Evolutionary conservation across 1,139 yeast species (phyloP), one percentile per base, ranked within the genome.

Genomic region (Yamadazyma trypodendri): DNA sequence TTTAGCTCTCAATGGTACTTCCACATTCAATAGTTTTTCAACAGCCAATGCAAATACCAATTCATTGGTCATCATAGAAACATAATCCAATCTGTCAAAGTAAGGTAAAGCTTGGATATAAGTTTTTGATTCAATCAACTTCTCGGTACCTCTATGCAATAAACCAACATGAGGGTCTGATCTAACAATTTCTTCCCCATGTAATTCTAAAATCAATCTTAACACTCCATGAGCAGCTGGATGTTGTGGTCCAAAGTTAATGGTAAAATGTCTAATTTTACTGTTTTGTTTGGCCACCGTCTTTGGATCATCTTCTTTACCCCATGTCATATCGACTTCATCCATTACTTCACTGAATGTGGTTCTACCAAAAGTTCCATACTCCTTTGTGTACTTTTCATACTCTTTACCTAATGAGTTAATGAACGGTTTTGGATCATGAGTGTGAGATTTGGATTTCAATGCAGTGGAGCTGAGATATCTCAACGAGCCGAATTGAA

Each of bases 191-290:
- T 87, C 95, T 64, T 86, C 96, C 50, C 96, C 95, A 56, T 84
- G 86, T 49, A 87, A 74, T 68, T 86, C 96, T 55, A 86, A 72
- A 63, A 86, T 86, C 63, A 86, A 73, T 58, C 96, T 78, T 69
- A 86, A 73, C 66, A 86, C 96, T 49, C 96, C 96, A 68, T 86
- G 96, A 33, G 95, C 95, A 44, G 96, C 96, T 23, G 96, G 96
- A 71, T 86, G 96, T 66, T 86, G 96, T 31, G 96, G 95, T 28
- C 95, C 96, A 57, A 87, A 87, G 66, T 86, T 87, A 60, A 87
- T 81, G 37, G 95, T 86, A 68, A 86, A 86, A 61, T 86, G 95
- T 63, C 95, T 79, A 55, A 86, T 81, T 59, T 84, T 83, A 43
- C 74, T 60, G 54, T 70, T 70, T 55, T 71, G 75, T 49, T 63